Evolutionary conservation across 2,329 filamentous ascomycete genomes (phyloP), one percentile per base, ranked within the genome.

Genomic region (Curvularia sp.): DNA sequence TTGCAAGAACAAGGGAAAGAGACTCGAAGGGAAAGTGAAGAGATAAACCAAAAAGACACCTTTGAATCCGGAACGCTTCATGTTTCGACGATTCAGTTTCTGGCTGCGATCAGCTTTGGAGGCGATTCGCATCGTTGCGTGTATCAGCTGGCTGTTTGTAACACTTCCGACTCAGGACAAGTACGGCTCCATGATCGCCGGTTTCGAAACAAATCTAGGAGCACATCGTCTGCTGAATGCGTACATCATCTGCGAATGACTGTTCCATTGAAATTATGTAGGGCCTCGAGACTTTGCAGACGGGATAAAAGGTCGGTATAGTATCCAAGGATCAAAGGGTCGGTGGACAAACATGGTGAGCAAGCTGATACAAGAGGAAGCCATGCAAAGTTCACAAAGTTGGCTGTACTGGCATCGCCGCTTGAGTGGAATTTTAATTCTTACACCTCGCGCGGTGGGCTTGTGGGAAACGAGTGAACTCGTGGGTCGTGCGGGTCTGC

Each of bases 401-500:
- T 1, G 33, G 3, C 30, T 48, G 30, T 28, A 31, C 12, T 33
- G 10, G 5, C 33, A n/a, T 31, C 18, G 18, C 26, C n/a, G 52
- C 44, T 20, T 10, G 24, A 33, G 13, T 28, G 43, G 49, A 58
- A 49, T 49, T 50, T 55, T 15, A 1, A 43, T 35, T 35, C 24
- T 49, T 20, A 43, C 12, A 38, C 44, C 44, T 39, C 24, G 31
- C 24, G 24, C 33, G n/a, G 26, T 53, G 46, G 38, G 44, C 22
- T 47, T 43, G 44, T 41, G 48, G 33, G 41, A 43, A 55, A 58
- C 43, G 43, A 49, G 39, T 33, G 35, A 66, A 61, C 62, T 53
- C 48, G 58, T 69, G 65, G 64, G 56, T 54, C 60, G 52, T 57
- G 61, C 58, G 54, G 53, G 57, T 49, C 55, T 57, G 63, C 61